These are phyloP conservation scores for Penicillium robsamsonii DNA, from an alignment of 495 filamentous ascomycete genomes.

Conservation along the genomic window DNA sequence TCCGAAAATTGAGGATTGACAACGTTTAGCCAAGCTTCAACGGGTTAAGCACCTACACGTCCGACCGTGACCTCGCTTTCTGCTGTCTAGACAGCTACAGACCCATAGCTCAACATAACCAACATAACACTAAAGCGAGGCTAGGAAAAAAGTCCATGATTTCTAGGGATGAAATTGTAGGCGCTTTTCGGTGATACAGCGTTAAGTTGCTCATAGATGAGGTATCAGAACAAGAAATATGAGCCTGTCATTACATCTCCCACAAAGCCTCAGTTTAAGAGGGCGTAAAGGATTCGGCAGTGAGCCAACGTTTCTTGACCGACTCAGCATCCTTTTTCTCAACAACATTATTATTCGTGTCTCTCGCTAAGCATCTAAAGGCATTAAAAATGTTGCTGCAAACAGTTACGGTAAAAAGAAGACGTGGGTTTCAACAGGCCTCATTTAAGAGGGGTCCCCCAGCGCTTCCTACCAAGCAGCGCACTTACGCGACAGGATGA, in stretches of 20 bases:
- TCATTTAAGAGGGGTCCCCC: not conserved
- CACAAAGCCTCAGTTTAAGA: not conserved
- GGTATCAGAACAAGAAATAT: not conserved
- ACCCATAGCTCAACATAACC: constrained; percentile 2
- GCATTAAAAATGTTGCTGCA: not conserved
- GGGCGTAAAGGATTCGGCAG: not conserved
- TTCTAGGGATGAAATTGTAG: not conserved
- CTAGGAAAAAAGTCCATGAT: not conserved
- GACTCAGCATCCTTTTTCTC: not conserved
- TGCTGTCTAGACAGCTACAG: not conserved
- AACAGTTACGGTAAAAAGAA: constrained; percentile 1
- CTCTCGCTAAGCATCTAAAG: constrained; percentile 4
- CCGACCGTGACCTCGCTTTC: not conserved
- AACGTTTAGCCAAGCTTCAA: constrained; percentile 1
- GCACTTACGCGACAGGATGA: not conserved
- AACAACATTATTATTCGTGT: not conserved
- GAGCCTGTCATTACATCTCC: not conserved
- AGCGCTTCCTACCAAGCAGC: not conserved
- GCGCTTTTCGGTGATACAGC: not conserved
- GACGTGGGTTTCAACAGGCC: not conserved
- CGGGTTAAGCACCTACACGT: not conserved
- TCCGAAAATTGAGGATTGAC: not conserved
- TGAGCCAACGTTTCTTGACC: constrained; percentile 1
- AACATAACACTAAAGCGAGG: constrained; percentile 4
- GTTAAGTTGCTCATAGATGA: not conserved